Conservation (phyloP, 2,329 filamentous ascomycete species). For the Hymenoscyphus occultus region DNA sequence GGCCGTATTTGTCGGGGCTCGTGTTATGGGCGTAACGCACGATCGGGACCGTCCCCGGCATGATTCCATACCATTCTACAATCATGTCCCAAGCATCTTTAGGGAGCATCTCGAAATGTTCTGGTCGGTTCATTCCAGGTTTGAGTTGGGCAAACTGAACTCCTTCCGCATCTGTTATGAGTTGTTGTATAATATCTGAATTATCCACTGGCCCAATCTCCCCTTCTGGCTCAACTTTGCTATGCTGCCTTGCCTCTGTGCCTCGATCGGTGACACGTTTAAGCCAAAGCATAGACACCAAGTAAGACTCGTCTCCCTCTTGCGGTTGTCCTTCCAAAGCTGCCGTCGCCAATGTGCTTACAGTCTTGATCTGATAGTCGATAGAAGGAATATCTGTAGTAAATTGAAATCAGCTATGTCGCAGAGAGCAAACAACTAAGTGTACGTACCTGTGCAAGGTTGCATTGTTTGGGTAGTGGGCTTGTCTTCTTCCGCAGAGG, state of each 20-base stretch:
- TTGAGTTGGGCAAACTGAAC: slow-evolving; percentile 70
- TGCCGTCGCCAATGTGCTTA: slow-evolving; percentile 61
- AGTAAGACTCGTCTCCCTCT: slow-evolving; percentile 71
- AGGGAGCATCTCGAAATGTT: slow-evolving; percentile 75
- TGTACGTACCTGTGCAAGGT: slow-evolving; percentile 13
- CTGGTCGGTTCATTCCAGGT: slow-evolving; percentile 57
- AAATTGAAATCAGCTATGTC: slow-evolving; percentile 5
- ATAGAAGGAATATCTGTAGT: slow-evolving; percentile 42
- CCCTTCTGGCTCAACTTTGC: slow-evolving; percentile 59
- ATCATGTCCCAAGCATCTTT: slow-evolving; percentile 79
- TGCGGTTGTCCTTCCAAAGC: slow-evolving; percentile 45
- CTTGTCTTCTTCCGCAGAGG: slow-evolving; percentile 6
- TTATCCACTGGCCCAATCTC: slow-evolving; percentile 79
- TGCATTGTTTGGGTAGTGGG: background rate
- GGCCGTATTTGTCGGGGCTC: slow-evolving; percentile 50
- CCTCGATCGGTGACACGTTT: slow-evolving; percentile 66
- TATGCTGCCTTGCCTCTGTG: slow-evolving; percentile 53
- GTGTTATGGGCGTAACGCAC: slow-evolving; percentile 76
- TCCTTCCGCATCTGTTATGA: slow-evolving; percentile 49
- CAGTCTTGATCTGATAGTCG: slow-evolving; percentile 71
- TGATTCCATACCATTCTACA: slow-evolving; percentile 76
- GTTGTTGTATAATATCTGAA: slow-evolving; percentile 69
- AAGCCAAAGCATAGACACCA: slow-evolving; percentile 80
- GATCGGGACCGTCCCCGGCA: slow-evolving; percentile 67
- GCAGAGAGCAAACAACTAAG: background rate